phyloP scores from a whole-genome alignment of 1,284 basidiomycete species.

The Cryptococcus depauperatus region DNA sequence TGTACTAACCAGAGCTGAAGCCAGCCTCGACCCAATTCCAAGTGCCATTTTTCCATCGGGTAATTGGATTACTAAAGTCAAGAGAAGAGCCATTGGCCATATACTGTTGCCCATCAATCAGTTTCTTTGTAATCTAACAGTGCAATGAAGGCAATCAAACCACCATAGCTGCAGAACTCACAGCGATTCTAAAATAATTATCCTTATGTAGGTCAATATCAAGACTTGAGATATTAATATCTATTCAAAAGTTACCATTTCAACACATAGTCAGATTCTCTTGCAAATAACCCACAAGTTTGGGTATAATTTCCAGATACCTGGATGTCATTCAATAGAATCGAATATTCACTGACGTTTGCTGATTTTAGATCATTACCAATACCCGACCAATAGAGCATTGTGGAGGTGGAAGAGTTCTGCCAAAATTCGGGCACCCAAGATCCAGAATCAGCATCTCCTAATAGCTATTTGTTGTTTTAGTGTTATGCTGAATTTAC shows the following conservation, averaged over 20 bases:
- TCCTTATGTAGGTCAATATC: conserved; percentile 8
- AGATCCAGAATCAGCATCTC: conserved; percentile 21
- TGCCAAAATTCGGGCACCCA: conserved; percentile 10
- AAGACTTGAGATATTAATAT: conserved; percentile 12
- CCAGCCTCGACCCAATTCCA: too few relatives aligned
- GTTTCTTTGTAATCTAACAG: too few relatives aligned
- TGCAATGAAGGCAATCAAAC: neutral
- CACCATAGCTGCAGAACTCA: conserved; percentile 13
- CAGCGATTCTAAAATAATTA: conserved; percentile 33
- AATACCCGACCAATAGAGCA: conserved; percentile 14
- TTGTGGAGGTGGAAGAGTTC: conserved; percentile 5
- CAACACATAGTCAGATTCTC: too few relatives aligned
- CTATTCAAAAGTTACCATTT: too few relatives aligned
- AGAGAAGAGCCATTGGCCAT: conserved; percentile 21
- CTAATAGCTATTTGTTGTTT: conserved; percentile 16
- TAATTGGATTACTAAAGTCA: conserved; percentile 25
- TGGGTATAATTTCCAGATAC: too few relatives aligned
- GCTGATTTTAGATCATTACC: conserved; percentile 8
- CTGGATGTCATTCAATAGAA: conserved; percentile 29
- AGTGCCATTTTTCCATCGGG: conserved; percentile 7
- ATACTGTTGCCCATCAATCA: conserved; percentile 12
- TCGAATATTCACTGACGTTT: conserved; percentile 18
- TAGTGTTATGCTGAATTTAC: neutral
- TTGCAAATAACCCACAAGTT: too few relatives aligned
- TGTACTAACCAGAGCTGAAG: too few relatives aligned